phyloP scores from a whole-genome alignment of 306 rosid species.

The Echinosophora koreensis region DNA sequence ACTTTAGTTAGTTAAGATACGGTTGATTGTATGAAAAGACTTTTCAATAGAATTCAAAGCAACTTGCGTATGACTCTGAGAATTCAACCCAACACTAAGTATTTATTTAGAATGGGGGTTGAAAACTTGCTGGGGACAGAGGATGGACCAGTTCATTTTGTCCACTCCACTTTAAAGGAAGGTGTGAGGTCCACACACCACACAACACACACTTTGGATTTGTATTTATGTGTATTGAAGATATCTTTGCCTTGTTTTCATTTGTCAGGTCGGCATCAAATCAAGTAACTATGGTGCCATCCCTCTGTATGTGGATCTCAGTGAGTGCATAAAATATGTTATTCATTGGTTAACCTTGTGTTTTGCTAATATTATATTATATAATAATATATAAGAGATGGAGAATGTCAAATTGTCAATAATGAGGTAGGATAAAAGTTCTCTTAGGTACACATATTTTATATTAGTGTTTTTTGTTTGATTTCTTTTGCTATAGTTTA shows the following conservation, averaged over 20 bases:
- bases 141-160: constrained; percentile 16
- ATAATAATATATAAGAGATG: constrained; percentile 20
- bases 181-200: constrained; percentile 52
- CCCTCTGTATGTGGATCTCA: constrained; percentile 28
- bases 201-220: neutral
- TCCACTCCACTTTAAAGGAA: constrained; percentile 22
- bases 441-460: constrained; percentile 7
- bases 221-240: constrained; percentile 14
- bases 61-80: constrained; percentile 36
- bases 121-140: constrained; percentile 25
- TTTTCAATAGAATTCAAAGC: constrained; percentile 26
- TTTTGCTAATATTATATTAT: no score
- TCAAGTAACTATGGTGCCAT: constrained; percentile 27
- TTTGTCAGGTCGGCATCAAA: constrained; percentile 43
- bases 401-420: constrained; percentile 39
- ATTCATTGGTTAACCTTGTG: constrained; percentile 32
- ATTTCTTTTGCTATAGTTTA: constrained; percentile 25
- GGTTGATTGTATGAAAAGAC: constrained; percentile 52
- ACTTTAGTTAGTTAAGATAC: constrained; percentile 52
- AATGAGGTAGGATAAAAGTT: constrained; percentile 25
- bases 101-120: constrained; percentile 17
- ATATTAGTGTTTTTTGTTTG: neutral
- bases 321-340: constrained; percentile 37
- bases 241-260: constrained; percentile 28
- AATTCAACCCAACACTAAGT: constrained; percentile 37